Base-by-base conservation (phyloP, 140 eudicot species). In the Anethum foeniculum region DNA sequence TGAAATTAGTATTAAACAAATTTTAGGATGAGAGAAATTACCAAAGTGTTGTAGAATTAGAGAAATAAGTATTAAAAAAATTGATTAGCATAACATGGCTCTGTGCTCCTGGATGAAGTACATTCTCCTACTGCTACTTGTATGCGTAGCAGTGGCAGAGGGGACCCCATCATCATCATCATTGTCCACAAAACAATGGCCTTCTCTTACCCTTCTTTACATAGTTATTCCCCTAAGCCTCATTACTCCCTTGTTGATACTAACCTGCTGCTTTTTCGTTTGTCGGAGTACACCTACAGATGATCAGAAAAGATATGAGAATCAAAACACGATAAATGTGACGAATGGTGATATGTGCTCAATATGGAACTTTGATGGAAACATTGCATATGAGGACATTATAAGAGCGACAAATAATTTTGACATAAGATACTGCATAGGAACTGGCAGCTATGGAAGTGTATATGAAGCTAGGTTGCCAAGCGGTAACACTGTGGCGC, bases 391-490 rank as follows among this genome's bases (percentile, higher is more conserved):
- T 75, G 78, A 41, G 14, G 78, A 81, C 85, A 81, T 81, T 46
- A 28, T 47, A 21, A 68, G 25, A 44, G 39, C 78, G 0, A 75
- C 78, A 36, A 71, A 38, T 38, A 41, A 71, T 21, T 71, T 71
- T 71, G 76, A 71, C 49, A 16, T 36, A 5, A 71, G 46, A 32
- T 71, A 71, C 1, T 71, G 76, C 49, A 38, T 71, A 7, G 76
- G 76, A 32, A 71, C 76, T 38, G 76, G 76, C 0, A 19, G 76
- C 47, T 71, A 71, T 18, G 76, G 46, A 19, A 71, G 76, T 43
- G 87, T 81, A 15, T 84, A 84, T 7, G 60, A 77, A 77, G 84
- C 84, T 1, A 48, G 71, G 56, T 25, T 84, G 5, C 84, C 87
- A 3, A 34, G 65, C 9, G 84, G 87, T 0, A 69, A 80, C 58